Evolutionary conservation across 352 stramenopile species (phyloP).

Genomic region (Pythium rishiriense): DNA sequence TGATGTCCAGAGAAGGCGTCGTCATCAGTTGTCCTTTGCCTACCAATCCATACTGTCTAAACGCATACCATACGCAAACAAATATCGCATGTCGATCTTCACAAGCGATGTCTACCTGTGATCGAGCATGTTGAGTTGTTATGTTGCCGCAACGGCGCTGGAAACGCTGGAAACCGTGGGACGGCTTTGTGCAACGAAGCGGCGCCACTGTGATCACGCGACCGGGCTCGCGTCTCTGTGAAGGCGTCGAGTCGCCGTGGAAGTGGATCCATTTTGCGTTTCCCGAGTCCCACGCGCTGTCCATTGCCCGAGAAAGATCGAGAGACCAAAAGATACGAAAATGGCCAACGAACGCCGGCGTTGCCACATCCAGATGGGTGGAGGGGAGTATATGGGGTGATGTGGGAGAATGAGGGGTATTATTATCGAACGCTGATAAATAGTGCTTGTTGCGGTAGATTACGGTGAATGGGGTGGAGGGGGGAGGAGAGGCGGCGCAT

Average conservation of each 20-base stretch:
- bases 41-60: not conserved
- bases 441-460: not conserved
- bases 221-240: not conserved
- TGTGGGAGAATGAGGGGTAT: not conserved
- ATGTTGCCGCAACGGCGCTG: not conserved
- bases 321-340: not conserved
- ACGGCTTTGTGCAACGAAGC: not conserved
- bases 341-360: not conserved
- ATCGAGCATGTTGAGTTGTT: not conserved
- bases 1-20: slow-evolving; percentile 23
- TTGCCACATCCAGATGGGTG: not conserved
- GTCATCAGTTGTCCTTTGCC: slow-evolving; percentile 15
- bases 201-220: not conserved
- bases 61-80: not conserved
- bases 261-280: not conserved
- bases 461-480: not conserved
- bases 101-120: not conserved
- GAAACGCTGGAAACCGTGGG: not conserved
- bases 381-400: too few species aligned
- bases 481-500: not conserved
- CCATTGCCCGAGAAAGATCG: not conserved
- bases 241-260: not conserved
- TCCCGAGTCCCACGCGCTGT: slow-evolving; percentile 2
- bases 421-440: slow-evolving; percentile 21
- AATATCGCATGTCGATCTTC: not conserved